These are phyloP conservation scores for Lumnitzera littorea DNA, from an alignment of 345 rosid genomes.

Conservation along the genomic window DNA sequence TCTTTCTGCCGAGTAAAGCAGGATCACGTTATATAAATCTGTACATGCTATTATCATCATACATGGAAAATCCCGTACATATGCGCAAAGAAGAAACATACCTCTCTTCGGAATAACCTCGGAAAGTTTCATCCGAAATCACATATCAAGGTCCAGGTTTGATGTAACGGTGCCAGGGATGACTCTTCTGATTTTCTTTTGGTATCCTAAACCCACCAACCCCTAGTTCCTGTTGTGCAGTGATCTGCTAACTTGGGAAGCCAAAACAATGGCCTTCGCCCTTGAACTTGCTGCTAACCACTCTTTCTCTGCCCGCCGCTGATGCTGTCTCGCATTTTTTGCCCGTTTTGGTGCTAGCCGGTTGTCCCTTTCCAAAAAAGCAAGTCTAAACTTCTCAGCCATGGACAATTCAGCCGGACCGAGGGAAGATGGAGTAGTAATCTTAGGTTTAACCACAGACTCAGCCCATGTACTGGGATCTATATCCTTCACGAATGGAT, in stretches of 20 bases:
- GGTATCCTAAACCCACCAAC: slow-evolving; percentile 26
- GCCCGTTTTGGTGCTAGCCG: slow-evolving; percentile 90
- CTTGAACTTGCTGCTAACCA: slow-evolving; percentile 45
- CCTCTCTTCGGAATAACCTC: no score
- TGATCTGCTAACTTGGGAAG: slow-evolving; percentile 49
- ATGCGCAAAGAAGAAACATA: no score
- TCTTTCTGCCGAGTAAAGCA: no score
- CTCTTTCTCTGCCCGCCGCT: slow-evolving; percentile 75
- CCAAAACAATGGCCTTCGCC: slow-evolving; percentile 60
- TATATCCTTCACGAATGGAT: slow-evolving; percentile 45
- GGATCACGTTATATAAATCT: no score
- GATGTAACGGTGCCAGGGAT: no score
- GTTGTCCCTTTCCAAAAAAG: slow-evolving; percentile 68
- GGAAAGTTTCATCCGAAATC: no score
- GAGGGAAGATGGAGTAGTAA: slow-evolving; percentile 14
- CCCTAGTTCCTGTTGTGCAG: slow-evolving; percentile 30
- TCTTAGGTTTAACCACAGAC: slow-evolving; percentile 22
- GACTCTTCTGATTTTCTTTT: slow-evolving; percentile 12
- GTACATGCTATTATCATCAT: no score
- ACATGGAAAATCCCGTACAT: no score
- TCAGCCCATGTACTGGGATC: slow-evolving; percentile 59
- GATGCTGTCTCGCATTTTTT: slow-evolving; percentile 77
- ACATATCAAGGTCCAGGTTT: no score
- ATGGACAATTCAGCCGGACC: slow-evolving; percentile 44
- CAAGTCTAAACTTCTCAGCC: slow-evolving; percentile 86